These are phyloP conservation scores for Elsinoe necatrix DNA, from an alignment of 2,329 filamentous ascomycete species.

Conservation along the genomic window DNA sequence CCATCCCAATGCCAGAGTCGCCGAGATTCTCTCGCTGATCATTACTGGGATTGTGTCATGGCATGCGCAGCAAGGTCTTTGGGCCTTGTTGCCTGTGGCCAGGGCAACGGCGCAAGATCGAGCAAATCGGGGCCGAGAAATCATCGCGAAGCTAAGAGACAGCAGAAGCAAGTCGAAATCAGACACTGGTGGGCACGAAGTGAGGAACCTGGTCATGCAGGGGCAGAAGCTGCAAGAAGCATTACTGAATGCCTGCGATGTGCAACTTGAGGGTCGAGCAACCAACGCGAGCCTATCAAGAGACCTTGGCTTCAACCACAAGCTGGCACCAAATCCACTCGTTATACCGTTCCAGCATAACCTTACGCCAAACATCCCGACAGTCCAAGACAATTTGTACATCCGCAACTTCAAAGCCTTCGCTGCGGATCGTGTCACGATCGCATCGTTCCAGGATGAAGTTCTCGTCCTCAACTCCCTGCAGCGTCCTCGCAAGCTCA, in stretches of 20 bases:
- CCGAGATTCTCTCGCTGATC: conserved; percentile 66
- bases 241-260: conserved; percentile 70
- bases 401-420: conserved; percentile 74
- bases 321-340: conserved; percentile 68
- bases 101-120: conserved; percentile 70
- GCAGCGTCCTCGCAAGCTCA: conserved; percentile 84
- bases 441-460: conserved; percentile 72
- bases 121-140: conserved; percentile 41
- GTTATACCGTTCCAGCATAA: conserved; percentile 85
- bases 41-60: conserved; percentile 76
- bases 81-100: conserved; percentile 80
- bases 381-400: conserved; percentile 59
- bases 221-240: conserved; percentile 79
- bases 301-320: conserved; percentile 77
- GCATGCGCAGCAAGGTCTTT: conserved; percentile 87
- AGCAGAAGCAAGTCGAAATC: conserved; percentile 48
- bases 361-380: conserved; percentile 71
- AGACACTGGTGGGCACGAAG: conserved; percentile 48
- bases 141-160: conserved; percentile 37
- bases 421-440: conserved; percentile 74
- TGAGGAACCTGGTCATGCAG: conserved; percentile 63
- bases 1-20: conserved; percentile 71
- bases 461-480: conserved; percentile 85
- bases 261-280: conserved; percentile 63
- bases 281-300: conserved; percentile 65